Base-by-base conservation (phyloP, 371 early-diverging fungal species). In the Mucor racemosus region DNA sequence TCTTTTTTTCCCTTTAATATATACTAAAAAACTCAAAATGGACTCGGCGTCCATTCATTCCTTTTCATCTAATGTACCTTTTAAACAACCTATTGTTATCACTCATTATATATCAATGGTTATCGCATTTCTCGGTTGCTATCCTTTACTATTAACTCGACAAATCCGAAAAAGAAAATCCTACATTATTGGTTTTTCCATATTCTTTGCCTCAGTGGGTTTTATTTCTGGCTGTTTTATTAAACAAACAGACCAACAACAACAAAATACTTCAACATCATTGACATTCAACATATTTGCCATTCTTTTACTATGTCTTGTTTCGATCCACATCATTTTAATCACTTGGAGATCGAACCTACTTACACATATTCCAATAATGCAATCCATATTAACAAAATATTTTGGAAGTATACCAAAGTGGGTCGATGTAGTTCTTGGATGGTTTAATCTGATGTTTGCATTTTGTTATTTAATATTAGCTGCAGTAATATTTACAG, bases 61-160 rank as follows among this genome's bases (percentile, higher is more conserved):
- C 66, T 81, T 81, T 62, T 71, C 82, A 62, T 62, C 65, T 50
- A 66, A 79, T 74, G 75, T 73, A 33, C 79, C 77, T 46, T 72
- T 81, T 33, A 76, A 71, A 60, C 79, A 81, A 66, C 72, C 82
- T 7, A 60, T 72, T 64, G 76, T 77, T 59, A 74, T 81, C 65
- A 64, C 71, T 38, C 82, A 81, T 65, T 58, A 72, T 54, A 62
- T 70, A 21, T 74, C 74, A 46, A 75, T 79, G 76, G 68, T 71
- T 55, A 62, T 79, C 40, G 71, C 77, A 42, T 77, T 76, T 64
- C 71, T 79, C 63, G 76, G 74, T 36, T 81, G 73, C 55, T 77
- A 74, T 40, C 82, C 82, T 21, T 39, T 79, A 58, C 67, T 77
- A 36, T 57, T 81, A 31, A 76, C 76, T 41, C 76, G 71, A 54